phyloP scores from a whole-genome alignment of 345 rosid genomes.

The Ceriops zippeliana region DNA sequence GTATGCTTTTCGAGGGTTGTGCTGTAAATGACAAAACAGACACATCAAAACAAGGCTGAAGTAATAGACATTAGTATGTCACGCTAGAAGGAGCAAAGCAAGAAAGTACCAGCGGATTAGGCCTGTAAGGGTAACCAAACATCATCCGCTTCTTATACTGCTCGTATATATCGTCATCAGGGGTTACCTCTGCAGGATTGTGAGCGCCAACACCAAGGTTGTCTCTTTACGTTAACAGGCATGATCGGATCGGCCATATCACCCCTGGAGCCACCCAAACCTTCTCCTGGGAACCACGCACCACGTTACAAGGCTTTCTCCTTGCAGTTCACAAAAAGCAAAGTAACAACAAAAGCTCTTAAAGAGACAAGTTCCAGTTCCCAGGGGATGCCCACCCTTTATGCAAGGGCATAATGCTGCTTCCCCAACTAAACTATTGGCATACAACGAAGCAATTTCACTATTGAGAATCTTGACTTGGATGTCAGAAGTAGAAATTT shows the following conservation, averaged over 20 bases:
- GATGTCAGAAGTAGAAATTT: too few species aligned
- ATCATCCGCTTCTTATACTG: conserved; percentile 79
- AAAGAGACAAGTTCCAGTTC: neutral
- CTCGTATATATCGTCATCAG: conserved; percentile 96
- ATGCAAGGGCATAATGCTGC: too few species aligned
- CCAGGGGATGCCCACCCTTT: too few species aligned
- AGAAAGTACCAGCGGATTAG: too few species aligned
- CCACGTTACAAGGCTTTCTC: neutral
- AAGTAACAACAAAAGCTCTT: neutral
- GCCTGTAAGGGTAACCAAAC: too few species aligned
- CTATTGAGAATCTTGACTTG: too few species aligned
- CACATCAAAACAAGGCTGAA: neutral
- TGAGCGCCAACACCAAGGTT: conserved; percentile 95
- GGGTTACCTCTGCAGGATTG: conserved; percentile 77
- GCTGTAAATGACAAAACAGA: conserved; percentile 28
- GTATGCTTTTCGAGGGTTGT: conserved; percentile 68
- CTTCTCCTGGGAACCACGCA: conserved; percentile 64
- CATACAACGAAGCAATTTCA: too few species aligned
- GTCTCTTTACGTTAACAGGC: conserved; percentile 83
- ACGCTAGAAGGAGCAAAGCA: too few species aligned
- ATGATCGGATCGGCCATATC: conserved; percentile 91
- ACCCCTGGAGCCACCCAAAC: conserved; percentile 87
- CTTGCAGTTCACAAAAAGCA: neutral
- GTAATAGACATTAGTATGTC: neutral
- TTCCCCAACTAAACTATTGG: too few species aligned